Conservation (phyloP, 2,329 filamentous ascomycete genomes). For the Colletotrichum agaves region DNA sequence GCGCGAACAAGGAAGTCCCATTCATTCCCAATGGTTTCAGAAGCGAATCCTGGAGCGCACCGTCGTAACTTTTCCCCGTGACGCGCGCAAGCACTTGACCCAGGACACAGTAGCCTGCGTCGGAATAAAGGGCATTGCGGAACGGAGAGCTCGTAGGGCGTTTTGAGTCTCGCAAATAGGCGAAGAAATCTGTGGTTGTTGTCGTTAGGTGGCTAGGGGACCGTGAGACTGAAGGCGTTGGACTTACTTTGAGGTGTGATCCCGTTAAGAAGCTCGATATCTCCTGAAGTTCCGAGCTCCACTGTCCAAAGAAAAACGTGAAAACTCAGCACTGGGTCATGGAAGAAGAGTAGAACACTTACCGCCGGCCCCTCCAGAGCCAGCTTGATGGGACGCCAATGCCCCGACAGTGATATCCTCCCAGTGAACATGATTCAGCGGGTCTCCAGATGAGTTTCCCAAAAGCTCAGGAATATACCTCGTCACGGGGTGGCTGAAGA, state of each 20-base stretch:
- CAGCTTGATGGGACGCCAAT: constrained; percentile 40
- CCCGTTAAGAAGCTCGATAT: not conserved
- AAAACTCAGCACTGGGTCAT: too few relatives aligned
- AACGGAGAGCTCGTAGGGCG: not conserved
- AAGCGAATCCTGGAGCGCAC: constrained; percentile 11
- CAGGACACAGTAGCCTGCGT: constrained; percentile 9
- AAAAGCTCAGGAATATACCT: constrained; percentile 43
- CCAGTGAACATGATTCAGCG: constrained; percentile 33
- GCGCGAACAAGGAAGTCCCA: not conserved
- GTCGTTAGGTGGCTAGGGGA: not conserved
- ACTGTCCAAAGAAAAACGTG: too few relatives aligned
- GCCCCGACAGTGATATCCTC: constrained; percentile 41
- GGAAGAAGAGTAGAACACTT: not conserved
- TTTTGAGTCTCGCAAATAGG: constrained; percentile 4
- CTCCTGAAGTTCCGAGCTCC: too few relatives aligned
- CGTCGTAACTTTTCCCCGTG: constrained; percentile 6
- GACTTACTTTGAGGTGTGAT: not conserved
- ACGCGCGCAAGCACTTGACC: constrained; percentile 8
- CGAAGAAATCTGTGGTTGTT: not conserved
- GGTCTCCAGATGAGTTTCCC: constrained; percentile 5
- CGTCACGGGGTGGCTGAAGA: constrained; percentile 42
- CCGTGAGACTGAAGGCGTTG: too few relatives aligned
- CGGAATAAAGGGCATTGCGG: constrained; percentile 20
- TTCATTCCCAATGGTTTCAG: constrained; percentile 27
- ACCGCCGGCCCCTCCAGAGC: constrained; percentile 28